Conservation (phyloP, 176 grass and related monocot genomes). For the Dactylis glomerata region DNA sequence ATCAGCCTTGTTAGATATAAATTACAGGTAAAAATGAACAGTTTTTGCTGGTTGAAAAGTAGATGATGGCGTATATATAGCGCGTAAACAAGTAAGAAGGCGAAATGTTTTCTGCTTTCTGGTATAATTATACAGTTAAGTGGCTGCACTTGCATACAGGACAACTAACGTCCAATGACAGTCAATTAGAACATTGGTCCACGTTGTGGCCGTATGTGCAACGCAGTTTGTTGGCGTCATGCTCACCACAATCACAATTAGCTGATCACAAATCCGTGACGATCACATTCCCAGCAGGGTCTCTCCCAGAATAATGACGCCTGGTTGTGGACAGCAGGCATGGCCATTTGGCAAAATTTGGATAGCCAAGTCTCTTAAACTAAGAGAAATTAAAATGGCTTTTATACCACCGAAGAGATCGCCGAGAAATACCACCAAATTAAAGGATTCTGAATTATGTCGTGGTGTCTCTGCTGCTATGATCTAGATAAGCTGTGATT, state of each 20-base stretch:
- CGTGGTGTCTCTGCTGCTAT: neutral
- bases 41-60: neutral
- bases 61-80: neutral
- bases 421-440: neutral
- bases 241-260: conserved; percentile 23
- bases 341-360: conserved; percentile 24
- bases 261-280: neutral
- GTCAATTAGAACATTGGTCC: conserved; percentile 11
- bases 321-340: conserved; percentile 45
- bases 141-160: neutral
- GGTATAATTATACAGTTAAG: neutral
- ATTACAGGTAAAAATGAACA: neutral
- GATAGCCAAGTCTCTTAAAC: neutral
- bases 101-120: neutral
- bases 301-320: conserved; percentile 26
- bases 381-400: neutral
- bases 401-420: neutral
- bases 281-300: neutral
- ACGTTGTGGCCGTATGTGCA: neutral
- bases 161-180: neutral
- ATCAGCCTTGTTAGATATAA: neutral
- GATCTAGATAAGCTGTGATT: neutral
- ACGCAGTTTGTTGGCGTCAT: neutral
- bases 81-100: neutral
- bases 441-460: neutral